Conservation (phyloP, 2,329 filamentous ascomycete species). For the Escovopsis weberi region DNA sequence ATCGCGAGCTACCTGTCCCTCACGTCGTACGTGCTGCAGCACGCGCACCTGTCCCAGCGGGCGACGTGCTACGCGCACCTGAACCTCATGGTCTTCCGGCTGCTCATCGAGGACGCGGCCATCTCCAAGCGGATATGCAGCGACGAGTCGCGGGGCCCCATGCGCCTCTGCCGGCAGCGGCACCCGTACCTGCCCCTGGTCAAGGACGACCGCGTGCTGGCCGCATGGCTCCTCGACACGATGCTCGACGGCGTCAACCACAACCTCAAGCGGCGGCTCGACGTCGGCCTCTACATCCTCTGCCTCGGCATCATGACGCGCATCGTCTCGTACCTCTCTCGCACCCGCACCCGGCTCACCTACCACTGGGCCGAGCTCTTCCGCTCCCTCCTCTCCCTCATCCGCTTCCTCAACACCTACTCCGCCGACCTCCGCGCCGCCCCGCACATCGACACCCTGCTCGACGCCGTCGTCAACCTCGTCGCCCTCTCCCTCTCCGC, state of each 20-base stretch:
- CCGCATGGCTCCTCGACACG: constrained; percentile 66
- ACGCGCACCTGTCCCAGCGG: constrained; percentile 71
- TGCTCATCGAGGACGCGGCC: constrained; percentile 72
- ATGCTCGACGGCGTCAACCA: constrained; percentile 88
- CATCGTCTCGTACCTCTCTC: constrained; percentile 69
- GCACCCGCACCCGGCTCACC: constrained; percentile 61
- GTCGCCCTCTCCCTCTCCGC: constrained; percentile 71
- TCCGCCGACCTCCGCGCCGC: constrained; percentile 58
- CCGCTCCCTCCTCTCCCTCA: constrained; percentile 71
- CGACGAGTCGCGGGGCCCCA: constrained; percentile 55
- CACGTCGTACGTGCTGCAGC: constrained; percentile 84
- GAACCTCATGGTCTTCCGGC: constrained; percentile 69
- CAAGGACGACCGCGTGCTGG: constrained; percentile 56
- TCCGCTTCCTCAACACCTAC: constrained; percentile 85
- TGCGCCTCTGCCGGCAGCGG: constrained; percentile 79
- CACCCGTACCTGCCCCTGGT: constrained; percentile 71
- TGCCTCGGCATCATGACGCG: constrained; percentile 71
- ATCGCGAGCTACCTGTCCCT: constrained; percentile 75
- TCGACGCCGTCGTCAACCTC: constrained; percentile 67
- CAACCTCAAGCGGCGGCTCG: constrained; percentile 73
- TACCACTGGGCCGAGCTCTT: constrained; percentile 98
- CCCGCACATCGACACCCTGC: constrained; percentile 54
- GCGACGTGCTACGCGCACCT: constrained; percentile 73
- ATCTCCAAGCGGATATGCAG: constrained; percentile 75
- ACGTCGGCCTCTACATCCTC: constrained; percentile 71